Base-by-base conservation (phyloP, 1,139 yeast genomes). In the Saccharomyces pastorianus region DNA sequence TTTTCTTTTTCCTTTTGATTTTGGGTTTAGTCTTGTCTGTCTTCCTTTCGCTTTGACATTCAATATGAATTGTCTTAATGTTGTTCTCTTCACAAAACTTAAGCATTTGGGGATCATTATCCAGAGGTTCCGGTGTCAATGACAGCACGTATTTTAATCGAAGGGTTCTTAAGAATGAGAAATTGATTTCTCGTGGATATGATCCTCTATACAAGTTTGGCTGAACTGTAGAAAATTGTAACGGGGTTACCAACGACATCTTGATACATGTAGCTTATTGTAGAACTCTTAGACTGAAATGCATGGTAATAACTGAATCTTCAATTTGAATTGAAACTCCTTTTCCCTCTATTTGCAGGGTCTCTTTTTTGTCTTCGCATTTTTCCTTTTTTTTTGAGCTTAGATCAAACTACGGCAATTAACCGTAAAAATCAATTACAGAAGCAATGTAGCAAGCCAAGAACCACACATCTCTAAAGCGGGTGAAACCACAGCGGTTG, bases 191-290 rank as follows among this genome's bases (percentile, higher is more conserved):
- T 53, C 95, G 78, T 1, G 98, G 98, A 63, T 87, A 88, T 1
- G 95, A 85, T 0, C 98, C 98, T 51, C 98, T 74, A 64, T 83
- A 87, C 4, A 91, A 73, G 53, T 79, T 76, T 1, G 87, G 82
- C 63, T 86, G 88, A 1, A 90, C 82, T 7, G 82, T 76, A 51
- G 83, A 83, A 71, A 86, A 93, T 60, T 90, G 77, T 57, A 90
- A 75, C 0, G 98, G 98, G 0, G 97, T 95, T 0, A 86, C 85
- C 48, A 85, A 66, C 11, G 78, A 52, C 61, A 58, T 59, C 14
- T 20, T 26, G 6, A 38, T 38, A 17, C n/a, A 17, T 38, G 9
- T 38, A 38, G 25, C 25, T 38, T 38, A 3, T 38, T 38, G 9
- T 13, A 38, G 44, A 38, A 2, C 6, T 38, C 6, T 38, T 11